phyloP scores from a whole-genome alignment of 306 rosid genomes.

The Dalbergia cochinchinensis region DNA sequence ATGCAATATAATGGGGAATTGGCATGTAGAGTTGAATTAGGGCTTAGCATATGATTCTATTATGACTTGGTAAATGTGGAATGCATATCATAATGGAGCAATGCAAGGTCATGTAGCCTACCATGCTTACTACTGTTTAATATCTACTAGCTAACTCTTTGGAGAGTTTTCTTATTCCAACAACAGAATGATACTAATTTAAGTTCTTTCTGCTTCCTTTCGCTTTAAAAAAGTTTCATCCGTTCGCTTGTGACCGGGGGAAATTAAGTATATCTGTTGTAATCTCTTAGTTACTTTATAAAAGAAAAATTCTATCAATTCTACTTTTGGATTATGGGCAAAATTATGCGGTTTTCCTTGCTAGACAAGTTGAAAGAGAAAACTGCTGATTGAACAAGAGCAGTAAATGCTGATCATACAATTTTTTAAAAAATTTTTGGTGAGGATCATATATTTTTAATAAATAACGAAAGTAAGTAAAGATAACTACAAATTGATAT shows the following conservation, averaged over 20 bases:
- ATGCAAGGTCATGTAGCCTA: slow-evolving; percentile 20
- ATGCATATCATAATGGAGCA: slow-evolving; percentile 23
- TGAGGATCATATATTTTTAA: too few relatives aligned
- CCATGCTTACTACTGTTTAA: neutral
- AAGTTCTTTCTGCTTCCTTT: slow-evolving; percentile 24
- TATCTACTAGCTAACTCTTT: neutral
- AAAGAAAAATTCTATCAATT: slow-evolving; percentile 10
- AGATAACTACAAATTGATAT: too few relatives aligned
- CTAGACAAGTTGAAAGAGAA: neutral
- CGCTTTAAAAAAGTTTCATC: slow-evolving; percentile 41
- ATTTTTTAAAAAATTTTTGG: too few relatives aligned
- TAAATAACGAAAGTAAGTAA: too few relatives aligned
- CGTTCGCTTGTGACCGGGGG: slow-evolving; percentile 42
- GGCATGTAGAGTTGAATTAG: slow-evolving; percentile 20
- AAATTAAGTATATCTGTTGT: slow-evolving; percentile 11
- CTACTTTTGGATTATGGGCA: neutral
- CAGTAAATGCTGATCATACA: too few relatives aligned
- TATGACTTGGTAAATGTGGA: slow-evolving; percentile 36
- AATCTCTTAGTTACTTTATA: neutral
- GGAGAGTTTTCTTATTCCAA: neutral
- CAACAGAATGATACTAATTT: slow-evolving; percentile 17
- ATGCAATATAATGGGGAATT: neutral
- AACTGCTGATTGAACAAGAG: neutral
- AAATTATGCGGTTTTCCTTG: neutral
- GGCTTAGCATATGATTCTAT: slow-evolving; percentile 29